Percentiles rank a stretch among this genome's conserved stretches.
phyloP scores from a whole-genome alignment of 805 yeast species.

The Barnettozyma californica region DNA sequence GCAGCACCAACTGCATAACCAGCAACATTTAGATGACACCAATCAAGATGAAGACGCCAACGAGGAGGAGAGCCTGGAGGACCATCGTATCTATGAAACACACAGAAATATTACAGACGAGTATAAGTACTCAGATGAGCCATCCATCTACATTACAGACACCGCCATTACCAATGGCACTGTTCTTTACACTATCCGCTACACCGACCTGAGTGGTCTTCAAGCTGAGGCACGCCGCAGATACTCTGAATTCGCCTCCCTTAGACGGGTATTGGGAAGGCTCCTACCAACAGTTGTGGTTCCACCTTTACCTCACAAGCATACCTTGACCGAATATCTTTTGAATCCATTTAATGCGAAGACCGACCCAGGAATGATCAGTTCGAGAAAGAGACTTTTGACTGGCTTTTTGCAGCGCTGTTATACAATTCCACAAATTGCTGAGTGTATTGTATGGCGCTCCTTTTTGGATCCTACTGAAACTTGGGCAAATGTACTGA shows the following conservation, averaged over 20 bases:
- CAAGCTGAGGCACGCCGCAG: conserved; percentile 59
- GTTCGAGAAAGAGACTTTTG: conserved; percentile 70
- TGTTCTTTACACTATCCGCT: conserved; percentile 72
- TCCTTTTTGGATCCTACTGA: conserved; percentile 83
- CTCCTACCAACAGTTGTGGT: conserved; percentile 77
- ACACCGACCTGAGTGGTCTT: conserved; percentile 26
- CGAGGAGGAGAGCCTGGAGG: conserved; percentile 1
- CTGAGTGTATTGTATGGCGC: conserved; percentile 56
- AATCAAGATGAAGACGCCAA: not conserved
- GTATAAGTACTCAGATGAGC: not conserved
- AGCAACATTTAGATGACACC: not conserved
- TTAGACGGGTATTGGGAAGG: conserved; percentile 62
- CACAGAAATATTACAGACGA: not conserved
- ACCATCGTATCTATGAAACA: not conserved
- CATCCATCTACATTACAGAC: conserved; percentile 41
- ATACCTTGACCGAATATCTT: conserved; percentile 47
- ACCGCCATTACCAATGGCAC: conserved; percentile 61
- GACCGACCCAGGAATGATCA: conserved; percentile 43
- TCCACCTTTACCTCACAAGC: conserved; percentile 94
- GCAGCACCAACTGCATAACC: not conserved
- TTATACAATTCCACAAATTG: conserved; percentile 46
- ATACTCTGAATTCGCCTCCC: conserved; percentile 86
- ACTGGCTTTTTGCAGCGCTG: conserved; percentile 78
- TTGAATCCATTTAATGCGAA: conserved; percentile 39
- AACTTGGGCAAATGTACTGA: conserved; percentile 73